Base-by-base conservation (phyloP, 2,329 filamentous ascomycete species). In the Teratosphaeria gauchensis region DNA sequence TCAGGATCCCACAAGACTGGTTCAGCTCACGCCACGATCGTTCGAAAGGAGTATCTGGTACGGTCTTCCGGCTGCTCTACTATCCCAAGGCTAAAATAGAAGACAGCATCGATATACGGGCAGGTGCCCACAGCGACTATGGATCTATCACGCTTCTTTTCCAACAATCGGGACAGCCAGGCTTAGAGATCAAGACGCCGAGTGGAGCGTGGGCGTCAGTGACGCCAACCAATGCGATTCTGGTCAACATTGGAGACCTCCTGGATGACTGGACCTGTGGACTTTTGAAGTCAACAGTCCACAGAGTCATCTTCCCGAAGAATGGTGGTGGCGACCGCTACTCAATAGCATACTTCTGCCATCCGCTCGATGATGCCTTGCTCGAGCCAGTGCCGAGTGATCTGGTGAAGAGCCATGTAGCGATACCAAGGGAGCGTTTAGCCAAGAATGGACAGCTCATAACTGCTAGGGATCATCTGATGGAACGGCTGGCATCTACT, bases 101-200 rank as follows among this genome's bases (percentile, higher is more conserved):
- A 52, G 78, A 79, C 5, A 73, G 75, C 42, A 74, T 78, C 19
- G 89, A 92, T 68, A 83, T 96, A 61, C 86, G 92, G 31, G 92
- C 92, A 6, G 94, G 92, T 59, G 91, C 92, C 0, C 92, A 97
- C 73, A 92, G 88, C 4, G 92, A 96, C 76, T 96, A 96, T 74
- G 83, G 84, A 33, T 82, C 77, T 58, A 69, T 87, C 54, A 87
- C 84, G 0, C 77, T 87, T 0, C 82, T 97, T 11, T 97, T 99
- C 78, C 90, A 94, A 65, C 83, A 92, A 1, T 88, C n/a, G 11
- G 55, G 88, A 1, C 91, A 96, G 68, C 86, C 91, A 0, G 94
- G 94, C 0, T 80, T 99, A 1, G 91, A 97, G 73, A 87, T 97
- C 61, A 80, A 86, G 6, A 86, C 84, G 1, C 79, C 79, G 0